Evolutionary conservation across 164 flowering plant species (phyloP).

Genomic region (Kingdonia uniflora): DNA sequence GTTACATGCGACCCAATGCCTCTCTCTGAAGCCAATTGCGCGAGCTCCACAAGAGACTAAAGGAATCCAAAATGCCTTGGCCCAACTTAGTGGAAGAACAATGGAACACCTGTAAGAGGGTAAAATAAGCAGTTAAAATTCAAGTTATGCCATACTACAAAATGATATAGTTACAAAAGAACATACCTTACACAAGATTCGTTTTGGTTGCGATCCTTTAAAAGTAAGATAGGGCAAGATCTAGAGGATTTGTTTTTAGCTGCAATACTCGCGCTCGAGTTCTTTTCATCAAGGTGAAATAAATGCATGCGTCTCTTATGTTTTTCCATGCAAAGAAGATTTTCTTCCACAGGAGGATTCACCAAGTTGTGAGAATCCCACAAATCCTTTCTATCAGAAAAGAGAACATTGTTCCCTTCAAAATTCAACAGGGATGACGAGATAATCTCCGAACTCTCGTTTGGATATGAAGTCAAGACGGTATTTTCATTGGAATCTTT

Average conservation of each 20-base stretch:
- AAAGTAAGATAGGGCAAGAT: slow-evolving; percentile 64
- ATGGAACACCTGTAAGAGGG: slow-evolving; percentile 61
- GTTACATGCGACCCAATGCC: slow-evolving; percentile 73
- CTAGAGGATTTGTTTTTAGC: slow-evolving; percentile 22
- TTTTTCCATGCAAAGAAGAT: slow-evolving; percentile 44
- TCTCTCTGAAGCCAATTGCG: slow-evolving; percentile 83
- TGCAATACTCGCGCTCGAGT: slow-evolving; percentile 16
- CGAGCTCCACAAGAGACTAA: slow-evolving; percentile 60
- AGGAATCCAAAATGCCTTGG: slow-evolving; percentile 69
- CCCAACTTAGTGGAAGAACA: slow-evolving; percentile 83
- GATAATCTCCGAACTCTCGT: slow-evolving; percentile 9
- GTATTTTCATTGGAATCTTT: slow-evolving; percentile 11
- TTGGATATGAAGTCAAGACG: slow-evolving; percentile 10
- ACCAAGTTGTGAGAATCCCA: slow-evolving; percentile 42
- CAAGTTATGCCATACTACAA: not conserved
- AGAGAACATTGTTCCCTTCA: slow-evolving; percentile 12
- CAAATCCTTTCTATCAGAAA: slow-evolving; percentile 25
- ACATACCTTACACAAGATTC: slow-evolving; percentile 15
- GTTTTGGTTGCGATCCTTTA: slow-evolving; percentile 26
- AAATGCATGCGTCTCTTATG: slow-evolving; percentile 38
- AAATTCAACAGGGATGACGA: slow-evolving; percentile 15
- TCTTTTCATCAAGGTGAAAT: slow-evolving; percentile 29
- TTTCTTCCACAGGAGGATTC: slow-evolving; percentile 59
- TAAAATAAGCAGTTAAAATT: not conserved
- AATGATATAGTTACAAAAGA: not conserved